Evolutionary conservation across 1,139 yeast species (phyloP).

Genomic region (Yamadazyma membranifaciens): DNA sequence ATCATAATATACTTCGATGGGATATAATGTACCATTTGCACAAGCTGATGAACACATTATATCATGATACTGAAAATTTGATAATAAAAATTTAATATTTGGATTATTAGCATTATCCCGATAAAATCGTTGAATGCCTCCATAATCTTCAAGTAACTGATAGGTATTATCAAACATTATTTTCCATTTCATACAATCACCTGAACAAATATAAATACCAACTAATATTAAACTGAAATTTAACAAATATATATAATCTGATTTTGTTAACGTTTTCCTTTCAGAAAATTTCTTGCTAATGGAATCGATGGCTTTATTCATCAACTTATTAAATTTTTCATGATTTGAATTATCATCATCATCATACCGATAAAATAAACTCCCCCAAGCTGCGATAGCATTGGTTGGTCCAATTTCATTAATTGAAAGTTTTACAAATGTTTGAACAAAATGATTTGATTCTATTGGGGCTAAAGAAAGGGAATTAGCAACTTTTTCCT

Average conservation of each 20-base stretch:
- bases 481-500: not conserved
- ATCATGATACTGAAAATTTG: conserved; percentile 24
- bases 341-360: conserved; percentile 1
- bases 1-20: conserved; percentile 15
- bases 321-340: conserved; percentile 10
- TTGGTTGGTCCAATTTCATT: conserved; percentile 37
- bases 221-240: conserved; percentile 16
- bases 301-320: conserved; percentile 15
- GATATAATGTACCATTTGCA: conserved; percentile 17
- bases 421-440: conserved; percentile 30
- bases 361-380: conserved; percentile 16
- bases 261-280: conserved; percentile 1
- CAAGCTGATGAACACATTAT: conserved; percentile 17
- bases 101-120: conserved; percentile 16
- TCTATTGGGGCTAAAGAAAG: conserved; percentile 11
- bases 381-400: conserved; percentile 47
- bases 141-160: conserved; percentile 39
- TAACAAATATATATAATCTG: conserved; percentile 21
- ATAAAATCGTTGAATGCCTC: conserved; percentile 41
- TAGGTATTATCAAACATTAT: conserved; percentile 26
- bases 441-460: conserved; percentile 39
- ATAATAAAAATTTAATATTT: conserved; percentile 19
- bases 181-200: conserved; percentile 41
- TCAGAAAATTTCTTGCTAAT: not conserved
- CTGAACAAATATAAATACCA: conserved; percentile 34